Base-by-base conservation (phyloP, 2,329 filamentous ascomycete genomes). In the Aureobasidium sp. region DNA sequence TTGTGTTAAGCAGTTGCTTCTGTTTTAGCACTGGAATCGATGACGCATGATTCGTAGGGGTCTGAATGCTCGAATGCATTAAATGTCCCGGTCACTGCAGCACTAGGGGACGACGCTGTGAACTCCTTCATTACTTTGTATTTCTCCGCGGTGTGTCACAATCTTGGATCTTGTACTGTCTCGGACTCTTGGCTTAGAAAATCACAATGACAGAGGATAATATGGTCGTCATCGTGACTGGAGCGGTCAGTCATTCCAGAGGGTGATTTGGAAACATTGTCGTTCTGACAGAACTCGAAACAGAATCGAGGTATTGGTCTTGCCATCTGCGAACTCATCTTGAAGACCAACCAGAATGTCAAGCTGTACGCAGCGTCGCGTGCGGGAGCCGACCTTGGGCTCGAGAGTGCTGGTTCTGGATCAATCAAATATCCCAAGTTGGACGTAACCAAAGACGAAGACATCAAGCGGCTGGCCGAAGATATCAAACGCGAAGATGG, bases 271-370 rank as follows among this genome's bases (percentile, higher is more conserved):
- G n/a, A 11, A 27, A 29, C 27, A 55, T 14, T 36, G 17, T 51
- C 62, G 8, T 7, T 25, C 51, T 34, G n/a, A n/a, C 15, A n/a
- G 11, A 9, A 37, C 60, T 63, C 8, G 65, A 56, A 57, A 42
- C 17, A 73, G 71, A 74, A 74, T 58, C 68, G 72, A 60, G 72
- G 72, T 52, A 74, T 74, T 58, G 72, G 72, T 51, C 65, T 64
- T 36, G 72, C 72, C 41, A 72, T 74, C 22, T 72, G 70, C 67
- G 62, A 70, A 45, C 64, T 65, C 31, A 69, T 74, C 48, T 66
- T 73, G 39, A 65, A 67, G 0, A 61, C 65, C 55, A n/a, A 68
- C 1, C 45, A 39, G 7, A 41, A 60, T 25, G 47, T 74, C 17
- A 69, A 68, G 39, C 64, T 74, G 39, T 70, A 71, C 58, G 72